Percentiles rank a stretch among this genome's conserved stretches.
phyloP scores from a whole-genome alignment of 495 filamentous ascomycete genomes.

The Trichocladium antarcticum region DNA sequence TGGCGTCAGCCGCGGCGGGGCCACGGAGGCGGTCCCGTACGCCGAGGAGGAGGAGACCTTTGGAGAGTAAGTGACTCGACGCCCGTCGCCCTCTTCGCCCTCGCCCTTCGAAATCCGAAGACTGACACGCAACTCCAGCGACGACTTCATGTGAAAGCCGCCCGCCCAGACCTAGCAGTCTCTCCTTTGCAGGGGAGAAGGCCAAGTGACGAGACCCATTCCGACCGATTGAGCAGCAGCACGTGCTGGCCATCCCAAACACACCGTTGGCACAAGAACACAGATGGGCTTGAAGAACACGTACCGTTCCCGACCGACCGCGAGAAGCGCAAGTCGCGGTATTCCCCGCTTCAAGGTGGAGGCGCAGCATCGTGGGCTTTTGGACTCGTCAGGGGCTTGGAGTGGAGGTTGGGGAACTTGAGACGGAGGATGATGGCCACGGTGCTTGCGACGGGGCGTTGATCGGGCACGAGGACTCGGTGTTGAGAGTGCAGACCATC shows the following conservation, averaged over 20 bases:
- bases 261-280: not conserved
- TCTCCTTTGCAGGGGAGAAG: not conserved
- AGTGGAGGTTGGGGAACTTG: not conserved
- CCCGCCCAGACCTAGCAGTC: not conserved
- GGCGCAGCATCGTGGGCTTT: too few species aligned
- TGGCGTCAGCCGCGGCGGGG: slow-evolving; percentile 44
- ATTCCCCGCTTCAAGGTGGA: too few species aligned
- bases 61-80: slow-evolving; percentile 53
- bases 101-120: not conserved
- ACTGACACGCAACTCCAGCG: slow-evolving; percentile 25
- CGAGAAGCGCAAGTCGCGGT: too few species aligned
- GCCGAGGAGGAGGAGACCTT: slow-evolving; percentile 52
- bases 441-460: too few species aligned
- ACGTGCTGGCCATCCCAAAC: not conserved
- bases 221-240: not conserved
- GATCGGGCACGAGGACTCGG: not conserved
- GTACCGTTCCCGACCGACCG: too few species aligned
- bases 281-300: too few species aligned
- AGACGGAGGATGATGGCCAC: not conserved
- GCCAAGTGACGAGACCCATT: not conserved
- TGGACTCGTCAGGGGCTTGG: too few species aligned
- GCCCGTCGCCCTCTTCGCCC: not conserved
- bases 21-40: slow-evolving; percentile 61
- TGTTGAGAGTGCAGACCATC: not conserved
- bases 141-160: slow-evolving; percentile 43